Evolutionary conservation across 2,329 filamentous ascomycete species (phyloP).

Genomic region (Cyphellophora europaea): DNA sequence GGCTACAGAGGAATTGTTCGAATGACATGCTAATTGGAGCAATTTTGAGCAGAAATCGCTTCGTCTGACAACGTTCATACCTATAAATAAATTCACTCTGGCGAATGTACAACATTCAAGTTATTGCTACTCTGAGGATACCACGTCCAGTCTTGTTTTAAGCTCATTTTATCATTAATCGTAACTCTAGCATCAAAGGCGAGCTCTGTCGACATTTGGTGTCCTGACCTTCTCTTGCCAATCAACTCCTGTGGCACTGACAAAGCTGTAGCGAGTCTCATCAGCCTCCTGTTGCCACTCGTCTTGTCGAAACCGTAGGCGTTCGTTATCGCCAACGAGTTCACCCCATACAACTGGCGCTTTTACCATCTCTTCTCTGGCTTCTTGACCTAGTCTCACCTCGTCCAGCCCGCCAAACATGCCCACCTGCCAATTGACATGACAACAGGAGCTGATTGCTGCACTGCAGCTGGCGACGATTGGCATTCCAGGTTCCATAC

Average conservation of each 20-base stretch:
- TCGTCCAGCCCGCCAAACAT: neutral
- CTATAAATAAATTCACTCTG: no score
- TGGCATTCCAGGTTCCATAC: constrained; percentile 15
- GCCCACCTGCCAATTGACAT: constrained; percentile 8
- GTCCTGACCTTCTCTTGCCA: constrained; percentile 1
- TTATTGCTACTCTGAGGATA: no score
- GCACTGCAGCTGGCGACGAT: constrained; percentile 24
- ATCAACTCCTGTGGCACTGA: neutral
- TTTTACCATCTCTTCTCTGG: constrained; percentile 1
- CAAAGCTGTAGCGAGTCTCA: constrained; percentile 1
- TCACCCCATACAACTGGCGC: constrained; percentile 2
- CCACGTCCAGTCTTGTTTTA: no score
- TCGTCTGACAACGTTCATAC: no score
- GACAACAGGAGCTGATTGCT: constrained; percentile 26
- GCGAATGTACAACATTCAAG: no score
- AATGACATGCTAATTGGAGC: no score
- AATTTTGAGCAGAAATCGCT: no score
- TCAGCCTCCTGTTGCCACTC: neutral
- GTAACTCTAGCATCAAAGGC: no score
- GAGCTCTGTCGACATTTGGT: no score
- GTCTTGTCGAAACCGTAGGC: neutral
- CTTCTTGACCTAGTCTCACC: neutral
- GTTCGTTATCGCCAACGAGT: neutral
- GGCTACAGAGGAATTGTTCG: no score
- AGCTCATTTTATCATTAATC: no score